Evolutionary conservation across 169 alveolate genomes (phyloP).

Genomic region (Blepharisma undulans): DNA sequence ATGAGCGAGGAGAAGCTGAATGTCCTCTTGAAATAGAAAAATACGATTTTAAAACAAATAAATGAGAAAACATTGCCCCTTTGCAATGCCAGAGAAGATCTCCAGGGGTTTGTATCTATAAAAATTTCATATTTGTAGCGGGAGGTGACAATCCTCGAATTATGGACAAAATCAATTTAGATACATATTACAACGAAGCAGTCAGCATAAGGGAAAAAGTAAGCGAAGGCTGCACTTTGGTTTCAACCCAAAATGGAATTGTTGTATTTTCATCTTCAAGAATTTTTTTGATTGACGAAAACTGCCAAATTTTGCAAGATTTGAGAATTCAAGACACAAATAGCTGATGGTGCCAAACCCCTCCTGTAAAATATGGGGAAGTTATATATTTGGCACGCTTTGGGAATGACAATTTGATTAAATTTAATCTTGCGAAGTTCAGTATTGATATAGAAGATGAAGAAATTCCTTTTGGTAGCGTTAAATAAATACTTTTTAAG

Average conservation of each 20-base stretch:
- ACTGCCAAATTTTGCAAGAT: background rate
- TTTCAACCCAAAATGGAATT: background rate
- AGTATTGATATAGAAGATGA: background rate
- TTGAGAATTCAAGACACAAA: background rate
- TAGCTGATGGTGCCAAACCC: background rate
- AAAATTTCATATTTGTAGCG: background rate
- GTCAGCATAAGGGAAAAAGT: background rate
- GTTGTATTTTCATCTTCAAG: background rate
- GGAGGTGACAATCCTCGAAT: background rate
- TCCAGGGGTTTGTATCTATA: background rate
- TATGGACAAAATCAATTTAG: background rate
- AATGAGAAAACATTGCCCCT: background rate
- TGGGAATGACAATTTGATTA: background rate
- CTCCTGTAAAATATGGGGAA: background rate
- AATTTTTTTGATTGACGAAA: background rate
- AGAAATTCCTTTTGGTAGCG: background rate
- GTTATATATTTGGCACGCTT: background rate
- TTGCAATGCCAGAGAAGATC: background rate
- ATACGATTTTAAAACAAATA: background rate
- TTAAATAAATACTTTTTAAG: too few species aligned
- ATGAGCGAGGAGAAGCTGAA: background rate
- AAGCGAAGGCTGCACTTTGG: background rate
- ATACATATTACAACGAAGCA: background rate
- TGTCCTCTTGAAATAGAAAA: background rate
- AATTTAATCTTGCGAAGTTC: background rate